These are phyloP conservation scores for Raphanus sativus DNA, from an alignment of 345 rosid genomes.

Conservation along the genomic window DNA sequence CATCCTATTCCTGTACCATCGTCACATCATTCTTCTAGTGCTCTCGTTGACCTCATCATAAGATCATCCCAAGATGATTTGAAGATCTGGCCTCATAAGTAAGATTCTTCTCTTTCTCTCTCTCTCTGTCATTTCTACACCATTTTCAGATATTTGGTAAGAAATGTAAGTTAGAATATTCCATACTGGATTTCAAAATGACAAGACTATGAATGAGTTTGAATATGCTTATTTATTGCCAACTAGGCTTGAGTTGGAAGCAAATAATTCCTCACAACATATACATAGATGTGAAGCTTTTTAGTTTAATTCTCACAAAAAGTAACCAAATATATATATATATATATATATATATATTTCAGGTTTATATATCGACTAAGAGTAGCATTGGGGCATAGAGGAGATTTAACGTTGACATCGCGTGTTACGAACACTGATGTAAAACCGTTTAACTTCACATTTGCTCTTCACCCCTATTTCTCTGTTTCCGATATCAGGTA, in stretches of 20 bases:
- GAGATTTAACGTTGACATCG: conserved; percentile 76
- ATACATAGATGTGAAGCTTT: not conserved
- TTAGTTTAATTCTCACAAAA: not conserved
- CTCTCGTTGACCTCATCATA: conserved; percentile 67
- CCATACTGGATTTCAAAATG: not conserved
- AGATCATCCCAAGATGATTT: conserved; percentile 62
- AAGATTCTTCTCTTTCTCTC: conserved; percentile 1
- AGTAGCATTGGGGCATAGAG: conserved; percentile 61
- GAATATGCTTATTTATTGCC: not conserved
- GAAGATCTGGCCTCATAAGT: conserved; percentile 92
- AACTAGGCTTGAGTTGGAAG: not conserved
- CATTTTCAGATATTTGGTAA: not conserved
- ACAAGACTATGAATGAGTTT: too few species aligned
- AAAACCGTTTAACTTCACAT: conserved; percentile 75
- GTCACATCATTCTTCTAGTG: conserved; percentile 40
- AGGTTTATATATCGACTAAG: conserved; percentile 82
- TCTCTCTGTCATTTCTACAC: not conserved
- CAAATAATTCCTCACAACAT: not conserved
- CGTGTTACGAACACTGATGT: conserved; percentile 73
- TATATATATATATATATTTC: not conserved
- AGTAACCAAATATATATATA: conserved; percentile 1
- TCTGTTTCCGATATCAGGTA: conserved; percentile 87
- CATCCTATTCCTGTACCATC: conserved; percentile 63
- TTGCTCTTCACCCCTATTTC: conserved; percentile 83
- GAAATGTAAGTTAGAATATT: not conserved